Conservation (phyloP, 2,329 filamentous ascomycete species). For the Fusarium sterilihyphosum region DNA sequence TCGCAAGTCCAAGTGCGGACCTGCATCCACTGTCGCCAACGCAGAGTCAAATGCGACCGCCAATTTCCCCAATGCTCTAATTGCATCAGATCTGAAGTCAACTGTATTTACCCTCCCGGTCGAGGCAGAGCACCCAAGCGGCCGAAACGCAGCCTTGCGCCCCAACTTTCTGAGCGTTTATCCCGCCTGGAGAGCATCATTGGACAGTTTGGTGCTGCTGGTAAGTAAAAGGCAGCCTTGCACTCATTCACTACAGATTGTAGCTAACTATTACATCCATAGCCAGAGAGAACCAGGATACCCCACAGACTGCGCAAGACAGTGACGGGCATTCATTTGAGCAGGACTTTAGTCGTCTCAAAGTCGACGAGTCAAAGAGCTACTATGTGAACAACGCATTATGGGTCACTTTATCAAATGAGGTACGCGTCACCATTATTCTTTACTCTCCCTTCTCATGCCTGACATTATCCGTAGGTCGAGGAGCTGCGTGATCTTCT, state of each 20-base stretch:
- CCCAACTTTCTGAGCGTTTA: not conserved
- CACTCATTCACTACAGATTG: rapidly evolving
- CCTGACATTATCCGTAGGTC: not conserved
- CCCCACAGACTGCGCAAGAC: not conserved
- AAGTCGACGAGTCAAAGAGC: not conserved
- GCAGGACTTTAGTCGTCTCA: not conserved
- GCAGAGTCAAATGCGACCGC: not conserved
- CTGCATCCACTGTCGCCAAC: not conserved
- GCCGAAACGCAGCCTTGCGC: not conserved
- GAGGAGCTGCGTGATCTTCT: not conserved
- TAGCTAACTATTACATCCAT: rapidly evolving
- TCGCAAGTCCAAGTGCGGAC: not conserved
- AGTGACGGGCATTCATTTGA: not conserved
- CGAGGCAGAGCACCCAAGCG: not conserved
- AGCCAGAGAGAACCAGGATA: not conserved
- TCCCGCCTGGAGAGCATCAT: not conserved
- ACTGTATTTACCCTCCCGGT: not conserved
- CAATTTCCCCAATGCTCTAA: not conserved
- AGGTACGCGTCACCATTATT: not conserved
- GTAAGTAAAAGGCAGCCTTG: not conserved
- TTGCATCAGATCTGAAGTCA: not conserved
- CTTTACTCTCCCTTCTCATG: rapidly evolving
- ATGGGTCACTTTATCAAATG: not conserved
- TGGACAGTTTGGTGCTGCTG: not conserved
- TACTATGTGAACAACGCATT: not conserved